Conservation (phyloP, 176 grass and related monocot species). For the Melocanna baccifera region DNA sequence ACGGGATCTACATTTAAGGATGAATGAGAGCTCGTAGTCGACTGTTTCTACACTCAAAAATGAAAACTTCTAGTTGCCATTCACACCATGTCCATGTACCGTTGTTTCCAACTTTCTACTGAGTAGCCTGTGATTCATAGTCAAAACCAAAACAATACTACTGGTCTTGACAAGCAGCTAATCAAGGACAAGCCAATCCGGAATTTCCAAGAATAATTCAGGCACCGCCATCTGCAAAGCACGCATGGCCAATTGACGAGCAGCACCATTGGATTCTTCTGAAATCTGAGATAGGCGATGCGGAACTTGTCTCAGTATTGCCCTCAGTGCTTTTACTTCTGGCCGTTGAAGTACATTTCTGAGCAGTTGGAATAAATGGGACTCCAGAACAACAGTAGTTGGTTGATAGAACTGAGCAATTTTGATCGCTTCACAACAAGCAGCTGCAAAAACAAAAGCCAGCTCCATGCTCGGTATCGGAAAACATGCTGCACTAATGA, state of each 20-base stretch:
- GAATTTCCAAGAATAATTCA: not conserved
- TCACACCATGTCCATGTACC: not conserved
- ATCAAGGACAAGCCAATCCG: not conserved
- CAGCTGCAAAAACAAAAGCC: constrained; percentile 15
- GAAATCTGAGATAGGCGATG: not conserved
- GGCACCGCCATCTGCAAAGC: not conserved
- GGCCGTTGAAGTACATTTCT: not conserved
- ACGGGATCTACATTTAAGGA: not conserved
- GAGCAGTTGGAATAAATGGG: constrained; percentile 8
- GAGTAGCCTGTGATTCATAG: not conserved
- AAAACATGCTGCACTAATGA: constrained; percentile 11
- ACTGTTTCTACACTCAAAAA: not conserved
- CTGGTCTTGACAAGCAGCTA: constrained; percentile 4
- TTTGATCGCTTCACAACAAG: constrained; percentile 30
- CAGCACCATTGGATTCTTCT: not conserved
- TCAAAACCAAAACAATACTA: not conserved
- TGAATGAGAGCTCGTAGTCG: not conserved
- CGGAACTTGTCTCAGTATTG: not conserved
- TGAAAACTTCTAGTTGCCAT: not conserved
- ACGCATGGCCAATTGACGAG: not conserved
- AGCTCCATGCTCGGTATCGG: not conserved
- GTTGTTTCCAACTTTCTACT: not conserved
- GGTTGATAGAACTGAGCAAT: constrained; percentile 19
- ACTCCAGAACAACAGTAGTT: not conserved
- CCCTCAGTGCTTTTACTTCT: not conserved